Conservation (phyloP, 2,329 filamentous ascomycete species). For the Penicillium sp. region DNA sequence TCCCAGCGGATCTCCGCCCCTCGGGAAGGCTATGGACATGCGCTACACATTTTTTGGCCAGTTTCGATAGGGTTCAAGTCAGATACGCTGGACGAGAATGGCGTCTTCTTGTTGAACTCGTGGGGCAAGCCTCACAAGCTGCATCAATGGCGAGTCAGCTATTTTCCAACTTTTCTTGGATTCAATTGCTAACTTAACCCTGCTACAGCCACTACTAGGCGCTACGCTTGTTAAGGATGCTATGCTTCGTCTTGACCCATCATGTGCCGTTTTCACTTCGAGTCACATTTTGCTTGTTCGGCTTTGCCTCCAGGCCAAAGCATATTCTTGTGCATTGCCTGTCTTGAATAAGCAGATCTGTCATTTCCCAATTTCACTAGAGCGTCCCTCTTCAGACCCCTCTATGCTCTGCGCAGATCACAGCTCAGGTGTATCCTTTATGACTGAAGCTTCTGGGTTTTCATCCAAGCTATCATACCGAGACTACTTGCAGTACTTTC, state of each 20-base stretch:
- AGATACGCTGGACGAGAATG: slow-evolving; percentile 46
- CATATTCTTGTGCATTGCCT: slow-evolving; percentile 42
- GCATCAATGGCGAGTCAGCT: slow-evolving; percentile 34
- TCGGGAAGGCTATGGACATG: slow-evolving; percentile 52
- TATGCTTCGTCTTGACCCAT: slow-evolving; percentile 47
- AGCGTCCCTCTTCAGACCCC: slow-evolving; percentile 26
- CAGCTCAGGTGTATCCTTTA: slow-evolving; percentile 34
- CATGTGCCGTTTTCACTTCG: slow-evolving; percentile 45
- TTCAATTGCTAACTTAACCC: slow-evolving; percentile 20
- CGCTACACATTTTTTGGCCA: slow-evolving; percentile 52
- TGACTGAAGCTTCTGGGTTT: slow-evolving; percentile 41
- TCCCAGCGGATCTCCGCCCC: slow-evolving; percentile 45
- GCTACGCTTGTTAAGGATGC: slow-evolving; percentile 44
- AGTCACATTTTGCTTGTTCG: slow-evolving; percentile 44
- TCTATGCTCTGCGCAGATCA: slow-evolving; percentile 32
- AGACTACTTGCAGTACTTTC: slow-evolving; percentile 63
- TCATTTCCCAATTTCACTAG: slow-evolving; percentile 38
- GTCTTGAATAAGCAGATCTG: slow-evolving; percentile 45
- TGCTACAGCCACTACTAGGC: slow-evolving; percentile 39
- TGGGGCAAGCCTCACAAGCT: slow-evolving; percentile 35
- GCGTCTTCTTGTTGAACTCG: slow-evolving; percentile 38
- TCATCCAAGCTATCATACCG: slow-evolving; percentile 42
- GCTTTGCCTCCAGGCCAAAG: slow-evolving; percentile 44
- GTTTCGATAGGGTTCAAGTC: slow-evolving; percentile 51
- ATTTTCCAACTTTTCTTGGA: not conserved